Base-by-base conservation (phyloP, 768 basidiomycete genomes). In the Podaxis sp. region DNA sequence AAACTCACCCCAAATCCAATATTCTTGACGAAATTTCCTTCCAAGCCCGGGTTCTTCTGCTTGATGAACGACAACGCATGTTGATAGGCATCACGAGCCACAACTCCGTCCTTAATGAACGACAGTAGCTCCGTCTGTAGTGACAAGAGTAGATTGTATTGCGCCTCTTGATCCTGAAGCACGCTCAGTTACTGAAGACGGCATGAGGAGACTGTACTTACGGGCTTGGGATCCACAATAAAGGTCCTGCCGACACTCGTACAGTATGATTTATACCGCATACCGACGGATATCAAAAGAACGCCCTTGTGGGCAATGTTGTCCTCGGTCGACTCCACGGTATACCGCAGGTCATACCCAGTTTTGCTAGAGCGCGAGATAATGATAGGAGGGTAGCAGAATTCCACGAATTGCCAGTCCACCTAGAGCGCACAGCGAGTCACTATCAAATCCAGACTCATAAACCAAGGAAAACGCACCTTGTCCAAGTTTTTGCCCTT, bases 371-470 rank as follows among this genome's bases (percentile, higher is more conserved):
- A 90, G 46, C 89, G 90, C 5, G 96, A 98, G 68, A 98, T 96
- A 71, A 99, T 93, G 73, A 98, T 96, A 2, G 96, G 95, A 2
- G 92, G 86, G 74, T 96, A 98, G 68, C 92, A 92, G 76, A 96
- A 96, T 74, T 99, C 97, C 5, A 91, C 89, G 2, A 88, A 83
- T n/a, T 80, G 78, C 86, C 92, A 96, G 71, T 99, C 95, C 61
- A 95, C 83, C 93, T 97, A 68, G 13, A 63, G 57, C 26, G 64
- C 11, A 44, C 59, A 2, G 61, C 17, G 17, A 52, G 53, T 61
- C 36, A 56, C 9, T 22, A n/a, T 15, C 17, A 15, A 56, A 63
- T 40, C 36, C 48, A 56, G 44, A 55, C 62, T 15, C 57, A 49
- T 19, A 44, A 53, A 6, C 44, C 60, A 28, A 42, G 49, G 42